Conservation (phyloP, 306 rosid genomes). For the Hippophae gyantsensis region DNA sequence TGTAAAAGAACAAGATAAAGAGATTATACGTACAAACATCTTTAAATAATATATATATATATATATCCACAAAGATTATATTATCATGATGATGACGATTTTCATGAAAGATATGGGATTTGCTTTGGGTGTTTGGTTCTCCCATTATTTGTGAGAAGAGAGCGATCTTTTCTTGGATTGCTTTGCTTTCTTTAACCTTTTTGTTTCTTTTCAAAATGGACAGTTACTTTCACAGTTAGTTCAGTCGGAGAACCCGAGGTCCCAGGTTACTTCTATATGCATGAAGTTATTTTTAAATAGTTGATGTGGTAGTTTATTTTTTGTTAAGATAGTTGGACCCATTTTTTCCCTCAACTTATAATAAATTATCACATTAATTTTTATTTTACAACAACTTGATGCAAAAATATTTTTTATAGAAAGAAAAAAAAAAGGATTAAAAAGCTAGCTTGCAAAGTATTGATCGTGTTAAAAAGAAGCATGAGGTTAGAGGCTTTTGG, state of each 20-base stretch:
- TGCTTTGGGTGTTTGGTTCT: slow-evolving; percentile 48
- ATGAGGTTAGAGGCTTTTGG: too few species aligned
- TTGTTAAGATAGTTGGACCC: too few species aligned
- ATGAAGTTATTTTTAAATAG: too few species aligned
- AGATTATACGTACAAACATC: slow-evolving; percentile 35
- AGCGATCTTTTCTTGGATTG: slow-evolving; percentile 45
- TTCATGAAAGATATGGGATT: slow-evolving; percentile 40
- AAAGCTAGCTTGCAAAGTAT: too few species aligned
- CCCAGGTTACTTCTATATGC: too few species aligned
- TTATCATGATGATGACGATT: slow-evolving; percentile 60
- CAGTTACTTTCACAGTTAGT: slow-evolving; percentile 32
- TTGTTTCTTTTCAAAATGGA: slow-evolving; percentile 40
- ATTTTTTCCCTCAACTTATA: too few species aligned
- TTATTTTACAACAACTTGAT: too few species aligned
- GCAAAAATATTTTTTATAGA: too few species aligned
- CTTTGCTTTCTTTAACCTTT: slow-evolving; percentile 26
- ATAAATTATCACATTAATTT: too few species aligned
- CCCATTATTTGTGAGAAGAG: slow-evolving; percentile 23
- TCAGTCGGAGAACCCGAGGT: slow-evolving; percentile 22
- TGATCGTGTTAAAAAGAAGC: too few species aligned
- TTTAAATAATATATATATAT: slow-evolving; percentile 18
- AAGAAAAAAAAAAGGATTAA: not conserved
- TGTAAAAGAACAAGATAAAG: slow-evolving; percentile 22
- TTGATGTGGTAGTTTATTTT: too few species aligned
- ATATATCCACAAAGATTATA: slow-evolving; percentile 23